Percentiles rank a stretch among this genome's conserved stretches.
Conservation (phyloP, 1,284 basidiomycete genomes). For the Irpex sp. region DNA sequence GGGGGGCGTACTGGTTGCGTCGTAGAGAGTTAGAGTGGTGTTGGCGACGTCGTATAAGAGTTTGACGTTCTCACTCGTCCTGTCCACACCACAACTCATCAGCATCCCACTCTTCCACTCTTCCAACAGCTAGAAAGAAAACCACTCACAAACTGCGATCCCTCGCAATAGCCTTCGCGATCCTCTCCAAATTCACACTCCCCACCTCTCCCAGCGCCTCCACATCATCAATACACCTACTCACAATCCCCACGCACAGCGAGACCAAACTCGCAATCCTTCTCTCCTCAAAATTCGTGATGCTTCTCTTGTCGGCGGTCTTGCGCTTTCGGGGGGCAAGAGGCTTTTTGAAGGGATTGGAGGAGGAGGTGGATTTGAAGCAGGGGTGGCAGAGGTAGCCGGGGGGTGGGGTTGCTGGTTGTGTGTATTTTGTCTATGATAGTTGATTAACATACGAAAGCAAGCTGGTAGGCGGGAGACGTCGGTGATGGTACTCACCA, state of each 20-base stretch:
- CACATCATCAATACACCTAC: slow-evolving; percentile 84
- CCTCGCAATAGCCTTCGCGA: slow-evolving; percentile 83
- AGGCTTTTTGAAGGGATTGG: slow-evolving; percentile 82
- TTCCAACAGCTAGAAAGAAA: neutral
- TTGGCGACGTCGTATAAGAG: slow-evolving; percentile 83
- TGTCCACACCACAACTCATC: slow-evolving; percentile 20
- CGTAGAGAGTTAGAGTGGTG: slow-evolving; percentile 75
- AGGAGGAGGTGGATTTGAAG: slow-evolving; percentile 66
- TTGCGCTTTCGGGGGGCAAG: slow-evolving; percentile 59
- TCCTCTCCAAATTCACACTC: slow-evolving; percentile 73
- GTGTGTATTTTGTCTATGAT: slow-evolving; percentile 78
- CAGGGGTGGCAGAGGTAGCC: slow-evolving; percentile 82
- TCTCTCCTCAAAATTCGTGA: slow-evolving; percentile 69
- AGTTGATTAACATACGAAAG: slow-evolving; percentile 9
- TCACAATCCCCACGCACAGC: slow-evolving; percentile 82
- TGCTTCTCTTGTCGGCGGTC: slow-evolving; percentile 54
- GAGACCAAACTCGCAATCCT: slow-evolving; percentile 70
- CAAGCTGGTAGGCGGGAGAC: no score
- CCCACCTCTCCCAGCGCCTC: slow-evolving; percentile 90
- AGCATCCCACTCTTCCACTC: neutral
- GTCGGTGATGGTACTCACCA: slow-evolving; percentile 49
- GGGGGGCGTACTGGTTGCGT: slow-evolving; percentile 75
- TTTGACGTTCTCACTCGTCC: slow-evolving; percentile 72
- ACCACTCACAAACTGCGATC: slow-evolving; percentile 81
- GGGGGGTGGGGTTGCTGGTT: slow-evolving; percentile 62